These are phyloP conservation scores for Diutina ranongensis DNA, from an alignment of 1,139 yeast genomes.

Conservation along the genomic window DNA sequence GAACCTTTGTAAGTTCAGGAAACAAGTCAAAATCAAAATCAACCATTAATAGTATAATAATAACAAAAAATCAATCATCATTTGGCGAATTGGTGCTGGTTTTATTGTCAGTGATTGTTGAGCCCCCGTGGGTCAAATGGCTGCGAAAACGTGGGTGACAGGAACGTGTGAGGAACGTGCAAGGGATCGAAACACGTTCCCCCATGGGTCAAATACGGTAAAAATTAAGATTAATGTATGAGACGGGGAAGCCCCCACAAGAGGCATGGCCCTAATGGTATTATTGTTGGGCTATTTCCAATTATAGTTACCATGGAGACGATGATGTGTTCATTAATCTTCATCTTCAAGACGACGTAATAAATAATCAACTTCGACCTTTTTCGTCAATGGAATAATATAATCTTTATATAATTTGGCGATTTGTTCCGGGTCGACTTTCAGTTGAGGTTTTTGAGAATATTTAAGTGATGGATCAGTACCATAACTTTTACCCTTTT, in stretches of 20 bases:
- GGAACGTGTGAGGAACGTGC: neutral
- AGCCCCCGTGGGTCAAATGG: neutral
- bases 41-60: neutral
- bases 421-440: conserved; percentile 69
- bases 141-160: conserved; percentile 5
- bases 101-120: neutral
- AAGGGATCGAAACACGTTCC: neutral
- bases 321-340: too few relatives aligned
- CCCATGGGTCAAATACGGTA: neutral
- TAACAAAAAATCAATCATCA: neutral
- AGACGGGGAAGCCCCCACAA: too few relatives aligned
- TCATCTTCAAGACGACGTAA: conserved; percentile 70
- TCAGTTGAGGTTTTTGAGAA: conserved; percentile 59
- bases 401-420: conserved; percentile 77
- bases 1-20: neutral
- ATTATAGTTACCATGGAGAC: too few relatives aligned
- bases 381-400: conserved; percentile 88
- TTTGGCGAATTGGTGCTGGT: too few relatives aligned
- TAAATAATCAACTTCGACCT: conserved; percentile 86
- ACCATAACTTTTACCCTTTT: conserved; percentile 80
- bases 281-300: too few relatives aligned
- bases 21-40: neutral
- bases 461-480: conserved; percentile 73
- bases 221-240: too few relatives aligned
- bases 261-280: too few relatives aligned